Base-by-base conservation (phyloP, 495 filamentous ascomycete genomes). In the Annulohypoxylon bovei region DNA sequence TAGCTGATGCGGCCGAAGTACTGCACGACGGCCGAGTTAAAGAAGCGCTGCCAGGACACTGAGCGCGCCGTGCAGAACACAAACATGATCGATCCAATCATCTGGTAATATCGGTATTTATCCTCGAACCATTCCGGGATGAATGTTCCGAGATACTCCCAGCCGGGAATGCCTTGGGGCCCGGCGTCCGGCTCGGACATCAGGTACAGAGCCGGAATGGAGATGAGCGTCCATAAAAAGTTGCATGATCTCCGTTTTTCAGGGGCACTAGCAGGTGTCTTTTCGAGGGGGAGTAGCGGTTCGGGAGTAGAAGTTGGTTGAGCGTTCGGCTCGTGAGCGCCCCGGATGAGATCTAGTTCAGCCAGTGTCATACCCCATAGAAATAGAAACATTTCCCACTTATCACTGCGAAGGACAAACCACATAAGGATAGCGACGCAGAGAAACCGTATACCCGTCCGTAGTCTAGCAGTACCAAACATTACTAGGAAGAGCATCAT, bases 401-500 rank as follows among this genome's bases (percentile, higher is more conserved):
- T 60, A 39, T 70, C 73, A 39, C 71, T 79, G 32, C 65, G 59
- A 52, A 78, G 78, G 6, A 66, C 59, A 58, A 79, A 82, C 71
- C 62, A 75, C 63, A 76, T 71, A n/a, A 79, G 22, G 3, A 68
- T 1, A 1, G 18, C 67, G 0, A 81, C 59, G n/a, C 75, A 67
- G 27, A 65, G 54, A 28, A 77, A 65, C 33, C 81, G 58, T 12
- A 73, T 20, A 30, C 67, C 47, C 0, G 70, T 75, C 30, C 68
- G 75, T 32, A 82, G 37, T 46, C 76, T 65, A 14, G 70, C 75
- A 3, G 76, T 78, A 7, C 83, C 89, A 3, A 91, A 65, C 27
- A 88, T 81, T 1, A 82, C 81, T 47, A 90, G 71, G 75, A 92
- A 92, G 3, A 92, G 81, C 49, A 90, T 79, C 66, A 92, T 85